Percentiles rank a stretch among this genome's conserved stretches.
Conservation (phyloP, 148 eudicot genomes). For the Rhododendron ovatum region DNA sequence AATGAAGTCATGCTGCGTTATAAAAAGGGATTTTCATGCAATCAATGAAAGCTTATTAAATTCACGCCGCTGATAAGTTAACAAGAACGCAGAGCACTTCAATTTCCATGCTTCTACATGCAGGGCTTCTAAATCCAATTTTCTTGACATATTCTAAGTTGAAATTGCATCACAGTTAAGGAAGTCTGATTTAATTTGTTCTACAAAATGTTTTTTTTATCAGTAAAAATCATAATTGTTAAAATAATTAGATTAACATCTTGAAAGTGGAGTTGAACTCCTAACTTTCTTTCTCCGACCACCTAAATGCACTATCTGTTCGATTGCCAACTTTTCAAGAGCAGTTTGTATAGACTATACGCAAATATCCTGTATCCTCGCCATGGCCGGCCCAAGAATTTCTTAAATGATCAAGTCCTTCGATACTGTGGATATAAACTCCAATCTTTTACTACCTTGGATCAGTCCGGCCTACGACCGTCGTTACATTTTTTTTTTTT, state of each 20-base stretch:
- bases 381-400: no score
- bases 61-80: background rate
- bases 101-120: background rate
- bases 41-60: background rate
- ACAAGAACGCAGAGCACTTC: background rate
- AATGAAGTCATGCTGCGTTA: background rate
- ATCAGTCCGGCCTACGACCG: background rate
- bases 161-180: background rate
- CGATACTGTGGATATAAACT: no score
- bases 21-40: background rate
- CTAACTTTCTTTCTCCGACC: no score
- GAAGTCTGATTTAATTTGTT: background rate
- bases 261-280: no score
- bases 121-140: background rate
- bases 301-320: no score
- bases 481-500: no score
- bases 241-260: no score
- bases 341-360: no score
- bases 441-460: background rate
- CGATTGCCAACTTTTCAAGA: no score
- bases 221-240: no score
- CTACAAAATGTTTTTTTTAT: background rate
- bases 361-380: no score
- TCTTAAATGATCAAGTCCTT: no score
- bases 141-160: background rate